Conservation (phyloP, 192 early-diverging fungal species). For the Umbelopsis ramanniana region DNA sequence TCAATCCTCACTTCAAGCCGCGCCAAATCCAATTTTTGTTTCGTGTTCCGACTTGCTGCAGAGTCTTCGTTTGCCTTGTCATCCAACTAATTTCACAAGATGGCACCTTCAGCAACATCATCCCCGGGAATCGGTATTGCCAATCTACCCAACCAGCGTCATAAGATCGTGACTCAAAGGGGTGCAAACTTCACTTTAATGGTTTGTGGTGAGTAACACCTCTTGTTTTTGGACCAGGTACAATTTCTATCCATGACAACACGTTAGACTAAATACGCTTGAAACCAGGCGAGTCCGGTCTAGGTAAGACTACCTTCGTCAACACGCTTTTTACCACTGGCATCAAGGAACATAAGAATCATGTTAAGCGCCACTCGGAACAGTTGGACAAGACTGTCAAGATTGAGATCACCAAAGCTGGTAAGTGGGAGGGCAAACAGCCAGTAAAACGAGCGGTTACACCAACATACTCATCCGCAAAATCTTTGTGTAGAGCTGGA, state of each 20-base stretch:
- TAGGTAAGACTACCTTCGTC: conserved; percentile 98
- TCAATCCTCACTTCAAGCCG: conserved; percentile 1
- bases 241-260: not conserved
- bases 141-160: conserved; percentile 92
- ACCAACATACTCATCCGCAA: not conserved
- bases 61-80: conserved; percentile 4
- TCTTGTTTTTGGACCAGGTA: not conserved
- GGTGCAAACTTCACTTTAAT: conserved; percentile 96
- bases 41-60: not conserved
- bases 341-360: conserved; percentile 39
- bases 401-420: conserved; percentile 97
- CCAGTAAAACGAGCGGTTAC: not conserved
- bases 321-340: conserved; percentile 94
- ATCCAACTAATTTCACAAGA: conserved; percentile 11
- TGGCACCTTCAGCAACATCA: conserved; percentile 31
- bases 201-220: conserved; percentile 82
- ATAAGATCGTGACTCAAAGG: conserved; percentile 87
- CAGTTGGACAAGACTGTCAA: conserved; percentile 94
- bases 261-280: not conserved
- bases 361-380: conserved; percentile 76
- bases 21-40: conserved; percentile 3
- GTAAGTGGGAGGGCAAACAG: conserved; percentile 41
- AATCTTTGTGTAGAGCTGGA: conserved; percentile 74
- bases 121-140: conserved; percentile 78
- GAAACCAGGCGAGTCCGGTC: conserved; percentile 81